These are phyloP conservation scores for Kalmusia sp. DNA, from an alignment of 2,329 filamentous ascomycete species.

Conservation along the genomic window DNA sequence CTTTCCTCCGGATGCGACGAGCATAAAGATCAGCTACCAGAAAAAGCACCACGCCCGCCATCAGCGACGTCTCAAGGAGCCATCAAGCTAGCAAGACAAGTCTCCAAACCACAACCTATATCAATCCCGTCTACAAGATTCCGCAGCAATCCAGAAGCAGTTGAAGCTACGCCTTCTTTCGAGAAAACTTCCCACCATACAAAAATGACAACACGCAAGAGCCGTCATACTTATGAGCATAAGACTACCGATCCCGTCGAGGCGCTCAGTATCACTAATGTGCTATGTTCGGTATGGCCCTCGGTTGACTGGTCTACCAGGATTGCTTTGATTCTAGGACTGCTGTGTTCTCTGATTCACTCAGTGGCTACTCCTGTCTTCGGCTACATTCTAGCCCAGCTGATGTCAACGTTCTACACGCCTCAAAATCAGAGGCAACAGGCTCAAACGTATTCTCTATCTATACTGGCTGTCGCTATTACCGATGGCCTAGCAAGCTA, in stretches of 20 bases:
- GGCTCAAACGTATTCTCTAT: constrained; percentile 72
- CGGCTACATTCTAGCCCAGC: constrained; percentile 74
- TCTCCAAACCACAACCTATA: not conserved
- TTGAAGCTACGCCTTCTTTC: constrained; percentile 5
- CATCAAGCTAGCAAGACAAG: not conserved
- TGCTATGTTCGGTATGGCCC: constrained; percentile 76
- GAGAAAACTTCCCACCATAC: constrained; percentile 5
- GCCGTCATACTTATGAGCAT: not conserved
- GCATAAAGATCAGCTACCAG: not conserved
- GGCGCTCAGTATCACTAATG: constrained; percentile 53
- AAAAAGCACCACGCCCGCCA: not conserved
- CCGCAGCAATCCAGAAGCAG: not conserved
- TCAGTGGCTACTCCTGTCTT: constrained; percentile 76
- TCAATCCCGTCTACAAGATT: not conserved
- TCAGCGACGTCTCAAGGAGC: not conserved
- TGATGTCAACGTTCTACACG: constrained; percentile 74
- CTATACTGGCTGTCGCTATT: constrained; percentile 71
- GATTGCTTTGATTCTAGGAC: constrained; percentile 64
- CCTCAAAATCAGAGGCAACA: constrained; percentile 55
- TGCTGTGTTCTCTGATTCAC: constrained; percentile 68
- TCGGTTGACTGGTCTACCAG: constrained; percentile 61
- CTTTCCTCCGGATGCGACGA: not conserved
- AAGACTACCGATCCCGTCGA: not conserved
- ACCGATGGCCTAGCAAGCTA: constrained; percentile 72
- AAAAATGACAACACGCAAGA: constrained; percentile 8